These are phyloP conservation scores for Tuber microsphaerosporum DNA, from an alignment of 495 filamentous ascomycete genomes.

Conservation along the genomic window DNA sequence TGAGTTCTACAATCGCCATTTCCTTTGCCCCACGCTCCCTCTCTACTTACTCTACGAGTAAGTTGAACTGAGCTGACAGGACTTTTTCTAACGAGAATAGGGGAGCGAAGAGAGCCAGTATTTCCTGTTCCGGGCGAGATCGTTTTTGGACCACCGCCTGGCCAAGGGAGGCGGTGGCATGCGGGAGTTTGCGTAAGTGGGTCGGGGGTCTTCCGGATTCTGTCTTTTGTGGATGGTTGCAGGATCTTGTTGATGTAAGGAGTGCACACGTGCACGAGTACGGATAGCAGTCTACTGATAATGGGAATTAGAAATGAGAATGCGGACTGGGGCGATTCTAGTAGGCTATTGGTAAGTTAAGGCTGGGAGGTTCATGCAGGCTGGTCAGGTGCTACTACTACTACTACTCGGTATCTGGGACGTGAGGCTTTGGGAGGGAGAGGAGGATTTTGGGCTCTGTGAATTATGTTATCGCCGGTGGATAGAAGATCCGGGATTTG, in stretches of 20 bases:
- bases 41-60: too few relatives aligned
- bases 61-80: too few relatives aligned
- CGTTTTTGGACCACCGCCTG: not conserved
- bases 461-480: not conserved
- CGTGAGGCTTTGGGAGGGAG: not conserved
- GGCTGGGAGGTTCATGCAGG: not conserved
- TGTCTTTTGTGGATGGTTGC: not conserved
- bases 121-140: not conserved
- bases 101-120: not conserved
- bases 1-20: too few relatives aligned
- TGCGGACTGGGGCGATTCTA: not conserved
- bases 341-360: not conserved
- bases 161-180: not conserved
- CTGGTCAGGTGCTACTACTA: not conserved
- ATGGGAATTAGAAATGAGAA: not conserved
- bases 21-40: too few relatives aligned
- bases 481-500: not conserved
- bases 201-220: not conserved
- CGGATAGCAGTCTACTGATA: too few relatives aligned
- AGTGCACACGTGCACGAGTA: not conserved
- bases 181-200: not conserved
- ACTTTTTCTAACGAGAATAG: too few relatives aligned
- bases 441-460: not conserved
- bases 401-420: not conserved
- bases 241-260: not conserved